These are phyloP conservation scores for Suillus clintonianus DNA, from an alignment of 768 basidiomycete genomes.

Conservation along the genomic window DNA sequence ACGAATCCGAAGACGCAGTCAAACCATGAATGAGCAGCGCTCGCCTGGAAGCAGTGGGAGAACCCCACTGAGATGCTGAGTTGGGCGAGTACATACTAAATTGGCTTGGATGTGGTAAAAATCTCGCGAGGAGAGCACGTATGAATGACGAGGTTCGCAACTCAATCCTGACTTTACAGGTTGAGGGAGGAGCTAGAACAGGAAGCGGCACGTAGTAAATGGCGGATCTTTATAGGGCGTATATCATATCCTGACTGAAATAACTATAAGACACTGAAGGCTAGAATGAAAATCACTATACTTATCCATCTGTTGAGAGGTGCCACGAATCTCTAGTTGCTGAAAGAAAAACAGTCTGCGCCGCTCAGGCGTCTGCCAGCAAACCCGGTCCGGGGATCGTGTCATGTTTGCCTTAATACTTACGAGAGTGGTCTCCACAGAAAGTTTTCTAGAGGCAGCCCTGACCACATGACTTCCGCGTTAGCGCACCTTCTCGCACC, in stretches of 20 bases:
- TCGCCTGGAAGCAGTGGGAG: constrained; percentile 13
- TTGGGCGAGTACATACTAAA: not conserved
- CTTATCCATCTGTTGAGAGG: not conserved
- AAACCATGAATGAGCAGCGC: constrained; percentile 17
- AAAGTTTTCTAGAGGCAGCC: too few species aligned
- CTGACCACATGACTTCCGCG: too few species aligned
- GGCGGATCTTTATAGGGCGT: not conserved
- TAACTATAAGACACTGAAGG: not conserved
- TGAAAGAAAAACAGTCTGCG: not conserved
- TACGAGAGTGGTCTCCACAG: too few species aligned
- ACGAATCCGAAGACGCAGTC: constrained; percentile 17
- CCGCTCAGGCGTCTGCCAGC: not conserved
- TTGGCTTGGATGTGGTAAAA: not conserved
- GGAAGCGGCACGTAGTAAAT: not conserved
- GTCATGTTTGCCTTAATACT: not conserved
- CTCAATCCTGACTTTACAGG: too few species aligned
- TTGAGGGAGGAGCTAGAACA: too few species aligned
- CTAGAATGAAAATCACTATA: not conserved
- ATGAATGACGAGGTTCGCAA: not conserved
- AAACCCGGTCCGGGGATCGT: not conserved
- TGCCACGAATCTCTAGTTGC: not conserved
- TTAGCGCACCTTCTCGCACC: too few species aligned
- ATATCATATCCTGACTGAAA: not conserved
- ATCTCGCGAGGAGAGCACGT: not conserved
- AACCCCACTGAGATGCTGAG: constrained; percentile 16